Conservation (phyloP, 257 asterid genomes). For the Fraxinus cuspidata region DNA sequence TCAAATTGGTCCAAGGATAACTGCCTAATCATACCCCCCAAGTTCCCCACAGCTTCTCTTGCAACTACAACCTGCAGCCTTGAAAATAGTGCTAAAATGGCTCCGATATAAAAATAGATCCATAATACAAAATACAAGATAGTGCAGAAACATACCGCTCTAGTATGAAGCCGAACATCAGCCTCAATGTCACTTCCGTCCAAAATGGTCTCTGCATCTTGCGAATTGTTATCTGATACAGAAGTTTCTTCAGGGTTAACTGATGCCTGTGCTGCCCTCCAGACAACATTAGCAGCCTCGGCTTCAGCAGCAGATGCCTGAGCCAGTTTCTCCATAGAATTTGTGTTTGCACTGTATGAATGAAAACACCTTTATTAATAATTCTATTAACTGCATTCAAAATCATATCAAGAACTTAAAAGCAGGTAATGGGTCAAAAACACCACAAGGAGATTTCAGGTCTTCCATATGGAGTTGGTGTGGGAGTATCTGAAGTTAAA, state of each 20-base stretch:
- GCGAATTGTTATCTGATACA: constrained; percentile 70
- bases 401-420: constrained; percentile 23
- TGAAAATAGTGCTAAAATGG: constrained; percentile 23
- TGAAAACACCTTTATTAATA: constrained; percentile 19
- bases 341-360: constrained; percentile 60
- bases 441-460: constrained; percentile 57
- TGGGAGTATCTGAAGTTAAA: constrained; percentile 40
- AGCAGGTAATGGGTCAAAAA: constrained; percentile 34
- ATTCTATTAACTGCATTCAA: constrained; percentile 2
- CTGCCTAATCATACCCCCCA: constrained; percentile 99
- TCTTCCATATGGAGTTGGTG: constrained; percentile 50
- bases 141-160: constrained; percentile 69
- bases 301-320: constrained; percentile 99
- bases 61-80: constrained; percentile 92
- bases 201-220: constrained; percentile 65
- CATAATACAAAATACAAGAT: constrained; percentile 4
- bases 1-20: constrained; percentile 96
- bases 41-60: constrained; percentile 87
- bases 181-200: constrained; percentile 81
- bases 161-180: constrained; percentile 92
- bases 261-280: constrained; percentile 88
- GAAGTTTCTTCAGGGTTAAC: constrained; percentile 69
- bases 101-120: constrained; percentile 15
- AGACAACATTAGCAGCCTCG: constrained; percentile 89
- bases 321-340: constrained; percentile 84